Evolutionary conservation across 1,284 basidiomycete genomes (phyloP).

Genomic region (Ganoderma resinaceum): DNA sequence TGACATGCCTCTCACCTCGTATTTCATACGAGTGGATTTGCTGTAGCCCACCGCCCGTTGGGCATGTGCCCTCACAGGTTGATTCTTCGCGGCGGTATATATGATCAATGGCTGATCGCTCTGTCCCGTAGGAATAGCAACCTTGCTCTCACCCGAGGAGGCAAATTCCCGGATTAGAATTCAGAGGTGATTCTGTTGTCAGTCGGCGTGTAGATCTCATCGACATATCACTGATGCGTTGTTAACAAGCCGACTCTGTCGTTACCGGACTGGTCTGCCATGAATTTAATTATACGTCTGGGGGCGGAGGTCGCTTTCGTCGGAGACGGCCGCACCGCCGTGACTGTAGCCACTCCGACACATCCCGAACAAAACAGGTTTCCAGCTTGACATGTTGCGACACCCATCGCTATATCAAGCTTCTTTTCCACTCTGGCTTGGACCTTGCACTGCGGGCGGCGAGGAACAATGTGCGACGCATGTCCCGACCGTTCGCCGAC

Average conservation of each 20-base stretch:
- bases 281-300: background rate
- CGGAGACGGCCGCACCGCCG: background rate
- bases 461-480: constrained; percentile 12
- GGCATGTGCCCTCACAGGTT: constrained; percentile 1
- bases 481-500: constrained; percentile 5
- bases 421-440: constrained; percentile 6
- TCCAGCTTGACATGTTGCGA: constrained; percentile 13
- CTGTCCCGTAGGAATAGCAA: constrained; percentile 17
- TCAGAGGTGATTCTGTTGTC: constrained; percentile 18
- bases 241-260: constrained; percentile 15
- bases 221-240: constrained; percentile 29
- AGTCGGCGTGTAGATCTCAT: constrained; percentile 14
- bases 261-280: constrained; percentile 18
- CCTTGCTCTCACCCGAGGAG: constrained; percentile 4
- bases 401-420: constrained; percentile 9
- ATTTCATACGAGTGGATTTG: background rate
- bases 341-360: constrained; percentile 1
- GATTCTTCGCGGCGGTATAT: constrained; percentile 8
- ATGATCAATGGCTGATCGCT: constrained; percentile 11
- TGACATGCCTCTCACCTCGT: background rate
- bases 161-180: constrained; percentile 7
- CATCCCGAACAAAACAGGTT: background rate
- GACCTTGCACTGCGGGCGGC: constrained; percentile 7
- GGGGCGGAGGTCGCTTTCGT: background rate
- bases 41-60: background rate